These are phyloP conservation scores for Rhamnella rubrinervis DNA, from an alignment of 331 rosid genomes.

Conservation along the genomic window DNA sequence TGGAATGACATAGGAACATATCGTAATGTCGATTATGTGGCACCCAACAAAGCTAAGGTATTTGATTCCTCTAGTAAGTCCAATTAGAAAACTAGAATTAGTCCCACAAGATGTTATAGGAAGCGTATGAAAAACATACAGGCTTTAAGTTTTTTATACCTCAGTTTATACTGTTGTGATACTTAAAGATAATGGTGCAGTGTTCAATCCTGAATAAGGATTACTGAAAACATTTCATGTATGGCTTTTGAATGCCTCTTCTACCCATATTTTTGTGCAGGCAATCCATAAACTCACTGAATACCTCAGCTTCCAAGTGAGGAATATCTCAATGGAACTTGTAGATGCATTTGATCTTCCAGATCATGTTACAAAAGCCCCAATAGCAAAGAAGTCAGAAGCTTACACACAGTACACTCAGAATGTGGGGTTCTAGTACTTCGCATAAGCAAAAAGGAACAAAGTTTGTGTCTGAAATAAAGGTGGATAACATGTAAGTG, in stretches of 20 bases:
- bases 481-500: not conserved
- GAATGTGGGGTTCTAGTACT: conserved; percentile 60
- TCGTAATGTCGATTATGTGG: conserved; percentile 92
- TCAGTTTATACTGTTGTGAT: not conserved
- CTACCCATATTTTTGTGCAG: conserved; percentile 35
- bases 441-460: not conserved
- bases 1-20: conserved; percentile 99
- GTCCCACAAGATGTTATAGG: too few relatives aligned
- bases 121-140: not conserved
- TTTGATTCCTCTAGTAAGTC: not conserved
- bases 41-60: conserved; percentile 99
- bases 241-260: not conserved
- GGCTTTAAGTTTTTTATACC: not conserved
- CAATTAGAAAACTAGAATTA: not conserved
- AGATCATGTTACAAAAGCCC: conserved; percentile 75
- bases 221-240: not conserved
- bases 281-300: conserved; percentile 88
- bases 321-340: conserved; percentile 78
- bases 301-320: conserved; percentile 87
- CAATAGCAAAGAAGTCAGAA: conserved; percentile 77
- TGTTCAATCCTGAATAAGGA: not conserved
- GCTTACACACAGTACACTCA: conserved; percentile 87
- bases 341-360: conserved; percentile 88
- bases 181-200: not conserved
- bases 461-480: conserved; percentile 5